Evolutionary conservation across 192 early-diverging fungal species (phyloP), one percentile per base, ranked within the genome.

Genomic region (Lunasporangiospora selenospora): DNA sequence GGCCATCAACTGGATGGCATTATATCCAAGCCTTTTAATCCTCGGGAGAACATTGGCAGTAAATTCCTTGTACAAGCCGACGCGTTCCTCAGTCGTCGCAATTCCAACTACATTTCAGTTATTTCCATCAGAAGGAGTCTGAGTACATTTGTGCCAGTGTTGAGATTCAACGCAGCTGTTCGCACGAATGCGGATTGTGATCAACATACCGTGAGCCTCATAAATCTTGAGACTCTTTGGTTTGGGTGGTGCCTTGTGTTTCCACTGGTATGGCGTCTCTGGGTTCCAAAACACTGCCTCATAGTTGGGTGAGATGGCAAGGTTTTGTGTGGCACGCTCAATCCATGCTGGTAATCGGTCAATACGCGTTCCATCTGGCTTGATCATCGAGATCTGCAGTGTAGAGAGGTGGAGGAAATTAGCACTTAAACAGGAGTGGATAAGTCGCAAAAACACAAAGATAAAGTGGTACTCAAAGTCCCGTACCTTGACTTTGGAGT

Each of bases 261-360:
- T 93, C 81, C 90, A 92, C 15, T 65, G 53, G 67, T 97, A 97
- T 45, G 79, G 71, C 27, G 90, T 58, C 18, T 83, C 78, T 40
- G 96, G 96, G 75, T 98, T 91, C 93, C 94, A 98, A 80, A 95
- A 98, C 19, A 95, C 85, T 24, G 88, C 90, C 33, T 98, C 94
- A 75, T 97, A 97, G n/a, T 85, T 80, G 6, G 91, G 88, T 67
- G 88, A 91, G 15, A 89, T 84, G 56, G 49, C 66, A 54, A 96
- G 77, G 55, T 97, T 93, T 78, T 98, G 97, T 5, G 85, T 88
- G 19, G 93, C 95, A 31, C 93, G 83, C 15, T 66, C 78, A 71
- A 92, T 94, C 87, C 89, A 95, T 31, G 93, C 95, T 33, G 97
- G 95, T 36, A 98, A 80, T 42, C 97, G 84, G 57, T 97, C 91